Base-by-base conservation (phyloP, 805 yeast species). In the Ogataea ramenticola region DNA sequence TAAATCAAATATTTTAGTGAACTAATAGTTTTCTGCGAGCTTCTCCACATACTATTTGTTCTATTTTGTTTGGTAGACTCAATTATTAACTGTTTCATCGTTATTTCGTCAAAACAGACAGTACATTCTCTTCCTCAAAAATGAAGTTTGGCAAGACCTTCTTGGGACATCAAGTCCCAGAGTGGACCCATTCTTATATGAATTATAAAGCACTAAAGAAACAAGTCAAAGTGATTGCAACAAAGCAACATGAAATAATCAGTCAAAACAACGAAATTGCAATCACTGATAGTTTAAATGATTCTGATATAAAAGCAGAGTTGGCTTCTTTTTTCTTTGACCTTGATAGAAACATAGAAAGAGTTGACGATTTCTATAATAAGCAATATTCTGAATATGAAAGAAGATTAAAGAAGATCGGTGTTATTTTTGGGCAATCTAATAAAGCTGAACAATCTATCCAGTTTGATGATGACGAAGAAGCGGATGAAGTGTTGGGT, bases 71-170 rank as follows among this genome's bases (percentile, higher is more conserved):
- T 30, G 5, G 9, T 30, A 8, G 32, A 30, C 5, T 15, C 16
- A 30, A 11, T 30, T 30, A 30, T 15, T 30, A 30, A 12, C 16
- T 8, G 14, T 32, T 16, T 32, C n/a, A n/a, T 6, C n/a, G 12
- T 32, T 15, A 5, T 16, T 32, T 30, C 12, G 12, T n/a, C 33
- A 30, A n/a, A n/a, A n/a, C n/a, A n/a, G n/a, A 30, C 33, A 14
- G 32, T 11, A 29, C 32, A 4, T 29, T 15, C 12, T 29, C 32
- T 29, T 29, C n/a, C 12, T 29, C 10, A 15, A 33, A n/a, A n/a
- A 84, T 84, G 91, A 84, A 84, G 71, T 86, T 86, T 60, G 95
- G 91, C 24, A 86, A 86, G 62, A 83, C 87, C 26, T 71, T 86
- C 51, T 66, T 79, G 29, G 71, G 85, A 40, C 95, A 91, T 64